Evolutionary conservation across 306 rosid species (phyloP).

Genomic region (Lathyrus tuberosus): DNA sequence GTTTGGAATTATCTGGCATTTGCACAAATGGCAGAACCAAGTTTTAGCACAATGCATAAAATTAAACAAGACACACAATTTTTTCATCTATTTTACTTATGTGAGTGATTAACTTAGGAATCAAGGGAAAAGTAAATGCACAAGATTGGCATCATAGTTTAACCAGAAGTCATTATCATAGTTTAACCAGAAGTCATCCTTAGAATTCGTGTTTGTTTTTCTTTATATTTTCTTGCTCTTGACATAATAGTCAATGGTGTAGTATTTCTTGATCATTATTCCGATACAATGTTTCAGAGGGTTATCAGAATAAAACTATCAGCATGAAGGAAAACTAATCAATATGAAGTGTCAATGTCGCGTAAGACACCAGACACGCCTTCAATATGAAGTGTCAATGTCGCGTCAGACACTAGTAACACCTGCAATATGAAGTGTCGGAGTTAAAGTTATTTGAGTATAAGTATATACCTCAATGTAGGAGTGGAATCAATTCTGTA

Average conservation of each 20-base stretch:
- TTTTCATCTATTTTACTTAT: conserved; percentile 29
- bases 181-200: conserved; percentile 11
- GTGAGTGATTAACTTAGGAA: conserved; percentile 1
- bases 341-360: too few species aligned
- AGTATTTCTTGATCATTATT: too few species aligned
- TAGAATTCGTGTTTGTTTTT: too few species aligned
- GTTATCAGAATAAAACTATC: conserved; percentile 30
- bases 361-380: too few species aligned
- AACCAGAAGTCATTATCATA: too few species aligned
- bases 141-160: conserved; percentile 6
- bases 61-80: conserved; percentile 6
- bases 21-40: conserved; percentile 9
- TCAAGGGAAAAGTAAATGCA: conserved; percentile 7
- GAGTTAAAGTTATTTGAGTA: neutral
- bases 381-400: too few species aligned
- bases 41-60: conserved; percentile 15
- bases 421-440: neutral
- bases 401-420: neutral
- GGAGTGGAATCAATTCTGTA: conserved; percentile 63
- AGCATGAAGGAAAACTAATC: neutral
- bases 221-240: too few species aligned
- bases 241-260: too few species aligned
- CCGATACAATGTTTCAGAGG: too few species aligned
- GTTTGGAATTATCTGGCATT: conserved; percentile 27
- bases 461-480: conserved; percentile 51